Percentiles rank a stretch among this genome's conserved stretches.
Conservation (phyloP, 352 stramenopile genomes). For the Pythium phragmitis region DNA sequence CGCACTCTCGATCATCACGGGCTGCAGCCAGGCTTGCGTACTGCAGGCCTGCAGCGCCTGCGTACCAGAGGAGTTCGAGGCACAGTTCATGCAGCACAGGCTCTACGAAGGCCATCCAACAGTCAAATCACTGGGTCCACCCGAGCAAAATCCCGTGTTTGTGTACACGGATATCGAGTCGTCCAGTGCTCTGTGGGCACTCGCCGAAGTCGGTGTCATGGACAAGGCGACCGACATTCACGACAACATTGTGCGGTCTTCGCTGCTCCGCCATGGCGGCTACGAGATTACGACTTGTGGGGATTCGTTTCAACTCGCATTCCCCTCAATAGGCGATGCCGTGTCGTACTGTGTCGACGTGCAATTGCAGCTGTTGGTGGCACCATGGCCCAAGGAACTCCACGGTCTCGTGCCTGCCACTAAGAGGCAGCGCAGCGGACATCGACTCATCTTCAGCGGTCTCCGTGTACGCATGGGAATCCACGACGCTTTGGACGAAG, state of each 20-base stretch:
- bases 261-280: constrained; percentile 44
- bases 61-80: constrained; percentile 10
- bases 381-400: constrained; percentile 54
- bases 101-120: constrained; percentile 26
- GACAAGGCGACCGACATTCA: constrained; percentile 52
- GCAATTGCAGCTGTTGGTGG: constrained; percentile 47
- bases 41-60: constrained; percentile 2
- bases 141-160: constrained; percentile 55
- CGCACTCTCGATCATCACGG: constrained; percentile 5
- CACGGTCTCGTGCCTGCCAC: constrained; percentile 48
- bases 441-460: constrained; percentile 51
- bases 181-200: constrained; percentile 64
- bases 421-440: constrained; percentile 40
- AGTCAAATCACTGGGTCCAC: constrained; percentile 8
- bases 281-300: constrained; percentile 77
- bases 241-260: constrained; percentile 53
- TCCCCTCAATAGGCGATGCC: constrained; percentile 59
- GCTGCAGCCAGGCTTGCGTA: constrained; percentile 10
- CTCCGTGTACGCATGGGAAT: constrained; percentile 76
- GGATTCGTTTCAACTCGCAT: constrained; percentile 70
- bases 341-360: constrained; percentile 62
- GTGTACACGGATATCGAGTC: constrained; percentile 77
- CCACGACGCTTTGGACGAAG: constrained; percentile 39
- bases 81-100: constrained; percentile 12
- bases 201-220: constrained; percentile 41